These are phyloP conservation scores for Saccharomycopsis babjevae DNA, from an alignment of 805 yeast species.

Conservation along the genomic window DNA sequence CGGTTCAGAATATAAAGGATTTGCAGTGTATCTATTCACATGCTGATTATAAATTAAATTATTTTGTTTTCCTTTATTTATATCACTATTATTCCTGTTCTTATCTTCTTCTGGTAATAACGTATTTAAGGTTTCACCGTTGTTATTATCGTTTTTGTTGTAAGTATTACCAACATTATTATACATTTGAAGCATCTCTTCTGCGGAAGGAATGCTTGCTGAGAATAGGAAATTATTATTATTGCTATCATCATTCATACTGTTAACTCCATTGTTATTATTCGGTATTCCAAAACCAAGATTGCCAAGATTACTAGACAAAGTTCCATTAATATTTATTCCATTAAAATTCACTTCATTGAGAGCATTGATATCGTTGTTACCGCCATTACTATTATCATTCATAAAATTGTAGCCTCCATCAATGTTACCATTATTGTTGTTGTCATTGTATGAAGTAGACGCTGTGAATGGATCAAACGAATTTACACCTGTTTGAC, in stretches of 20 bases:
- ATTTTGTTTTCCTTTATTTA: not conserved
- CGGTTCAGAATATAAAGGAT: slow-evolving; percentile 13
- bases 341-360: not conserved
- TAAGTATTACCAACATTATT: not conserved
- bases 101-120: not conserved
- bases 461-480: not conserved
- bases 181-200: not conserved
- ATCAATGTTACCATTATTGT: not conserved
- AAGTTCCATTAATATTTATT: not conserved
- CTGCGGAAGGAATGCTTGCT: not conserved
- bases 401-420: not conserved
- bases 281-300: slow-evolving; percentile 1
- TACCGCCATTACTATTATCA: not conserved
- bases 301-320: slow-evolving; percentile 4
- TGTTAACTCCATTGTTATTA: not conserved
- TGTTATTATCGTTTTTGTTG: not conserved
- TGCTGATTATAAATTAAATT: slow-evolving; percentile 9
- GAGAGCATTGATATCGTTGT: not conserved
- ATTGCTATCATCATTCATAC: not conserved
- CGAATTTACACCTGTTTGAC: not conserved
- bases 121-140: not conserved
- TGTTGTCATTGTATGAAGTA: not conserved
- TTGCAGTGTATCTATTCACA: slow-evolving; percentile 15
- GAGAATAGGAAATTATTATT: not conserved
- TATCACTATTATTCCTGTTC: not conserved